These are phyloP conservation scores for Penicillium sumatraense DNA, from an alignment of 2,329 filamentous ascomycete genomes.

Conservation along the genomic window DNA sequence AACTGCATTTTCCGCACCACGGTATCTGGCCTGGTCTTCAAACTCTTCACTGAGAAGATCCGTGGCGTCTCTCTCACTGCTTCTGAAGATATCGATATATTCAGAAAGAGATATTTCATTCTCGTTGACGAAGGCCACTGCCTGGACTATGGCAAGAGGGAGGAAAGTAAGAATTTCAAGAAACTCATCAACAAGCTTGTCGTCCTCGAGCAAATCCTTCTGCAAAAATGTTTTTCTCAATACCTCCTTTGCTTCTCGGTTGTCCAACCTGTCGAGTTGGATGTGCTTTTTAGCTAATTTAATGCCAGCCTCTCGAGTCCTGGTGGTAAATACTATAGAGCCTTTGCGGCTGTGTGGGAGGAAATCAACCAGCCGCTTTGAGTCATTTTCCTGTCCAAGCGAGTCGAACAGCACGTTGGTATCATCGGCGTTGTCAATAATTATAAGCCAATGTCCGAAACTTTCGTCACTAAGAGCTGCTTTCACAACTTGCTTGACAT, in stretches of 20 bases:
- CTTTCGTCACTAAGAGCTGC: conserved; percentile 16
- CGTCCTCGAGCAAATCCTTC: conserved; percentile 22
- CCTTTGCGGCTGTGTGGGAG: conserved; percentile 28
- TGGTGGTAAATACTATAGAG: conserved; percentile 36
- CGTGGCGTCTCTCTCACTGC: conserved; percentile 23
- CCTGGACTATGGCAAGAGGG: conserved; percentile 38
- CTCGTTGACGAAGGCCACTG: conserved; percentile 35
- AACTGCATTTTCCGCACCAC: conserved; percentile 36
- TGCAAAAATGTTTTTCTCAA: conserved; percentile 19
- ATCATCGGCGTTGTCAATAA: conserved; percentile 38
- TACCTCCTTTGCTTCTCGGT: conserved; percentile 18
- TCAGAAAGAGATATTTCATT: conserved; percentile 12
- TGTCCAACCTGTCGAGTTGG: conserved; percentile 20
- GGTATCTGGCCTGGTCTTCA: conserved; percentile 32
- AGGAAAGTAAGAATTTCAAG: conserved; percentile 30
- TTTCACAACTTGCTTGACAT: conserved; percentile 17
- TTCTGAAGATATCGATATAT: conserved; percentile 26
- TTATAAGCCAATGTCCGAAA: conserved; percentile 29
- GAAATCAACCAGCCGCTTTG: conserved; percentile 2
- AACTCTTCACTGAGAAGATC: conserved; percentile 36
- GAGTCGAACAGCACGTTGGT: conserved; percentile 26
- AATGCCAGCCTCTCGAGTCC: conserved; percentile 24
- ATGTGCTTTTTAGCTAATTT: conserved; percentile 24
- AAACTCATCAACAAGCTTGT: conserved; percentile 6
- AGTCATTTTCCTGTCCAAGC: background rate